Base-by-base conservation (phyloP, 768 basidiomycete genomes). In the Pleurotus ostreatus region DNA sequence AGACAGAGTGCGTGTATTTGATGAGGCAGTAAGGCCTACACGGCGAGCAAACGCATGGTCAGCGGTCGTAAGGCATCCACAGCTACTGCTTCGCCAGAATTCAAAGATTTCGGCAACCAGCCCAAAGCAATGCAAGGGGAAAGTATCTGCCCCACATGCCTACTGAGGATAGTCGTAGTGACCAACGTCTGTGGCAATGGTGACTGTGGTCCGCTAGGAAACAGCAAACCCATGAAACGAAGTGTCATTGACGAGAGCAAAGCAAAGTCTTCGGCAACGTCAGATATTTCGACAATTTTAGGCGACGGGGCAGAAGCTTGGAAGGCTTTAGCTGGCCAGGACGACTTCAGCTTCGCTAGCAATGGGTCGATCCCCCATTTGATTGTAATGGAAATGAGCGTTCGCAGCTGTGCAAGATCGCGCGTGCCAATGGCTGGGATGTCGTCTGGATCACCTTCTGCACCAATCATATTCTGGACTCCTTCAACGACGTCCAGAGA, bases 311-410 rank as follows among this genome's bases (percentile, higher is more conserved):
- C 58, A 16, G 60, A 37, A 25, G 40, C 51, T 34, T 60, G 51
- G 9, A 60, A 44, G 5, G 66, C 55, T 38, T 66, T 69, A 45
- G 61, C 61, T 15, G 74, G 71, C 79, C 75, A 79, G 39, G 70
- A 65, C 49, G 67, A 65, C 22, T 64, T 63, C n/a, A 84, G 68
- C 49, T 71, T 74, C 11, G 66, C 60, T 39, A 88, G 71, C 3
- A 86, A 64, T 2, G 80, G 80, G 12, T 84, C 78, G 2, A 82
- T 67, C 5, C 82, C 86, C 90, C 89, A 90, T 60, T 82, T 85
- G 64, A 92, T 88, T 23, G 80, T 66, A 57, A 92, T 78, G 12
- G 86, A 80, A 13, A 89, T 65, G 26, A 92, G 73, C 0, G 84
- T 86, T 20, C 84, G 79, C 1, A 92, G 66, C 57, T 81, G 71